A percentile compares a stretch with the other conserved stretches of the same genome.
Evolutionary conservation across 805 yeast species (phyloP).

Genomic region (Wickerhamiella azymoides): DNA sequence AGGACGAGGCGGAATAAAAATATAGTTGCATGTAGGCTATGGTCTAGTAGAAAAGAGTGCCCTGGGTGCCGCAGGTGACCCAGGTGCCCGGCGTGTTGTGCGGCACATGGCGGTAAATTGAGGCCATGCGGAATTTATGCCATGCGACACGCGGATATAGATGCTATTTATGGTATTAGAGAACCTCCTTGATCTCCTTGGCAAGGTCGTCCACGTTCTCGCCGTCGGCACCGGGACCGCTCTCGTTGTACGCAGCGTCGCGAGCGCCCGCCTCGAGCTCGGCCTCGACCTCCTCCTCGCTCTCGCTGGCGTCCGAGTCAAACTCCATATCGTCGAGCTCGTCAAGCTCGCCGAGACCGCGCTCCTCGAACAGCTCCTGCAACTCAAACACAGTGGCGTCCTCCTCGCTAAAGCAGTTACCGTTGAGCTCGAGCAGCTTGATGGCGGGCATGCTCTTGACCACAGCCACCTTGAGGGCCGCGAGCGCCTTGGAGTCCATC

Average conservation of each 20-base stretch:
- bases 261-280: constrained; percentile 39
- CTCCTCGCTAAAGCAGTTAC: constrained; percentile 87
- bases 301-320: constrained; percentile 50
- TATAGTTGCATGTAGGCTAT: background rate
- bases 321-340: constrained; percentile 90
- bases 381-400: constrained; percentile 52
- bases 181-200: background rate
- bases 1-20: constrained; percentile 32
- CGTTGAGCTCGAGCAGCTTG: constrained; percentile 68
- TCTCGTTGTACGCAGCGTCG: constrained; percentile 30
- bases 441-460: constrained; percentile 44
- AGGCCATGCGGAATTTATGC: no score
- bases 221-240: constrained; percentile 27
- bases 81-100: no score
- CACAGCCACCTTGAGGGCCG: constrained; percentile 42
- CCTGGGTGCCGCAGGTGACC: no score
- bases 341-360: constrained; percentile 73
- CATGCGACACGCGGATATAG: no score
- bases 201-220: constrained; percentile 23
- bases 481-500: constrained; percentile 52
- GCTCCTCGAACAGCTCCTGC: constrained; percentile 46
- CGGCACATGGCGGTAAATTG: no score
- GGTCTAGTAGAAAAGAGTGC: no score
- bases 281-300: constrained; percentile 43
- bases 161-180: background rate